Conservation (phyloP, 495 filamentous ascomycete genomes). For the Aspergillus incahuasiensis region DNA sequence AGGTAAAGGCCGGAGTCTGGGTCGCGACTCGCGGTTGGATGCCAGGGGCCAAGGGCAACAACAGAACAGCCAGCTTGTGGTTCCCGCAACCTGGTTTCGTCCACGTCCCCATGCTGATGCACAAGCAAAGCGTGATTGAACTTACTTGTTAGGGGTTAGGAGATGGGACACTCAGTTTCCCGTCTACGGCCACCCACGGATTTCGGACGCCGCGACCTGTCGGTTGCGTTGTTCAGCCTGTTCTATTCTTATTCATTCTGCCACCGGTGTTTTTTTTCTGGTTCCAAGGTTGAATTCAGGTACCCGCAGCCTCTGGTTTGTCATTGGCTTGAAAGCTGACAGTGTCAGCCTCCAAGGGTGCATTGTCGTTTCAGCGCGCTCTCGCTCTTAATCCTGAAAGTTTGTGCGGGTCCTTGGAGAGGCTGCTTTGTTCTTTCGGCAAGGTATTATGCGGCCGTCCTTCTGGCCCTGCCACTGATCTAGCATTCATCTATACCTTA, state of each 20-base stretch:
- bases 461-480: neutral
- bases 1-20: neutral
- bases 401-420: neutral
- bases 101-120: neutral
- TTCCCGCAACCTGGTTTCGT: neutral
- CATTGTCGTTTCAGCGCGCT: no score
- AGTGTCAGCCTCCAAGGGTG: neutral
- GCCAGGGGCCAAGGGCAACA: conserved; percentile 3
- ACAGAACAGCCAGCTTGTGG: neutral
- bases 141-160: neutral
- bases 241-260: conserved; percentile 7
- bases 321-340: conserved; percentile 4
- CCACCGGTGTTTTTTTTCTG: conserved; percentile 1
- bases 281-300: conserved; percentile 2
- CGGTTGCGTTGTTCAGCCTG: neutral
- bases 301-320: neutral
- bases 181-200: neutral
- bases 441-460: neutral
- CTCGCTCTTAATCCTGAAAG: neutral
- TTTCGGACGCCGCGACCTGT: neutral
- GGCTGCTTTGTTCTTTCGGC: neutral
- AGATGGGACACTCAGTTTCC: neutral
- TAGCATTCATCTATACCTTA: neutral
- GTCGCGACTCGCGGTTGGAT: neutral
- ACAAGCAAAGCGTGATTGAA: neutral